Base-by-base conservation (phyloP, 306 rosid genomes). In the Vicia faba region DNA sequence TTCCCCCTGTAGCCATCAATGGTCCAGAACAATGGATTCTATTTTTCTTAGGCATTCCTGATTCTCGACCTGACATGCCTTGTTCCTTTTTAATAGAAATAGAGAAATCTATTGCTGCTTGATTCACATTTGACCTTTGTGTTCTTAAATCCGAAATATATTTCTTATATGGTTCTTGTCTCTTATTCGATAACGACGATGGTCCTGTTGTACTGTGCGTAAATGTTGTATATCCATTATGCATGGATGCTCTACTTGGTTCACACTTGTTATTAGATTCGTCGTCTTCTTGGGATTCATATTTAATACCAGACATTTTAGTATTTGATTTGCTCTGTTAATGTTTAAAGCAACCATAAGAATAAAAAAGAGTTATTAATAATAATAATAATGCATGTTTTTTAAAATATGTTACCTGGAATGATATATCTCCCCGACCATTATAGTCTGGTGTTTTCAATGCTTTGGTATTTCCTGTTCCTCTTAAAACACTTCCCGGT, bases 11-110 rank as follows among this genome's bases (percentile, higher is more conserved):
- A 5, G 91, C 83, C 66, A 93, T 69, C 85, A 93, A 81, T 5
- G 96, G 98, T 76, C 98, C 98, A 12, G 98, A 93, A 80, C 70
- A 85, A 59, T 93, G 88, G 45, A 93, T 89, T 82, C 97, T 86
- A 56, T 78, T 93, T 82, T 82, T 90, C 84, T 86, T 84, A 0
- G 83, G 83, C 43, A 11, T 75, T 54, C 55, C 76, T 5, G 72
- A 36, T 67, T 83, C 88, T 79, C 39, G 78, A 25, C 33, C 18
- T 45, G 73, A 4, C 58, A 50, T 41, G 53, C 5, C 70, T 16
- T 68, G 82, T 35, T 75, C 87, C 53, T 83, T 87, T 60, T 58
- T 72, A 13, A 58, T 12, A 8, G 78, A 74, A 75, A 80, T 44
- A 8, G 82, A 78, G 3, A 71, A 79, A 46, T 81, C 89, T 20